phyloP scores from a whole-genome alignment of 331 rosid genomes.

The Stylosanthes scabra region DNA sequence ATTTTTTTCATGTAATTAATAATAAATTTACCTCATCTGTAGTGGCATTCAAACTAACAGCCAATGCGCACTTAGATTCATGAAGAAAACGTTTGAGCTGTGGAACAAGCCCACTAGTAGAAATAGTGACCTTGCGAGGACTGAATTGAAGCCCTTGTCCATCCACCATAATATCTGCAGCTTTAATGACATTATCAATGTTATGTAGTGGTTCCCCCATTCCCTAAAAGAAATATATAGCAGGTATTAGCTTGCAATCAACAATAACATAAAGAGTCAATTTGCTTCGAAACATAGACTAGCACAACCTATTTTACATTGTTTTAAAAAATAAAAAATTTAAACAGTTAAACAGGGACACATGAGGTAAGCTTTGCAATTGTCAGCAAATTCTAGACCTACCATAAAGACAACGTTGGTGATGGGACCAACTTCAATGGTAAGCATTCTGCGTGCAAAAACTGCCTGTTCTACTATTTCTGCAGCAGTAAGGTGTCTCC shows the following conservation, averaged over 20 bases:
- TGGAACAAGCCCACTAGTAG: slow-evolving; percentile 98
- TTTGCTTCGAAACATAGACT: too few relatives aligned
- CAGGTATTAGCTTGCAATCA: slow-evolving; percentile 34
- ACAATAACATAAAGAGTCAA: neutral
- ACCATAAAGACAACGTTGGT: slow-evolving; percentile 97
- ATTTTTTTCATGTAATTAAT: slow-evolving; percentile 12
- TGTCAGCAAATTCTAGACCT: slow-evolving; percentile 32
- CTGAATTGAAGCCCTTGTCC: slow-evolving; percentile 96
- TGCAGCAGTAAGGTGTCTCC: slow-evolving; percentile 84
- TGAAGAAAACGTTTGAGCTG: slow-evolving; percentile 83
- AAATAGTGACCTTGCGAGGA: slow-evolving; percentile 95
- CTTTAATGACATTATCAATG: slow-evolving; percentile 91
- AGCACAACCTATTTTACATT: too few relatives aligned
- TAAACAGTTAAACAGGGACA: too few relatives aligned
- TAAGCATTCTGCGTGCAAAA: slow-evolving; percentile 74
- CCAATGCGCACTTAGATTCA: slow-evolving; percentile 82
- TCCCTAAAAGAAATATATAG: slow-evolving; percentile 61
- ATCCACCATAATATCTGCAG: slow-evolving; percentile 89
- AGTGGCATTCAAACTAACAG: slow-evolving; percentile 98
- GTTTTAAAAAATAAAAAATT: too few relatives aligned
- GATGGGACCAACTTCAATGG: slow-evolving; percentile 83
- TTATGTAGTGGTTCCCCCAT: slow-evolving; percentile 99
- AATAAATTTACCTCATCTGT: slow-evolving; percentile 77
- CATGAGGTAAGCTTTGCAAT: slow-evolving; percentile 10
- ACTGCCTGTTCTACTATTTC: slow-evolving; percentile 97